Base-by-base conservation (phyloP, 139 green algal species). In the Ettlia oleoabundans region DNA sequence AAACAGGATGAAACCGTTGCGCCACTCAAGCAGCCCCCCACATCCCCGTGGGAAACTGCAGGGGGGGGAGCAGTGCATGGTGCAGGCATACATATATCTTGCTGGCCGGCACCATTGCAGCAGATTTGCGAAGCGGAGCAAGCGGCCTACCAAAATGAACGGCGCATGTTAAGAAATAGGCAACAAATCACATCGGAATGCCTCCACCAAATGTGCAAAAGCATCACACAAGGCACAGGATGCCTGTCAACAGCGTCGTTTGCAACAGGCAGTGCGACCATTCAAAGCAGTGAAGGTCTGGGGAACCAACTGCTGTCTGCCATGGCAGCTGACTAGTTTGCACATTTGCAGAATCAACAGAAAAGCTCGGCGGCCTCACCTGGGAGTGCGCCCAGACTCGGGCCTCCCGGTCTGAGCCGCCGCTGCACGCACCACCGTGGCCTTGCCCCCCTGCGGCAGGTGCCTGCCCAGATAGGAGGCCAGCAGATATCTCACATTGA, bases 1-100 rank as follows among this genome's bases (percentile, higher is more conserved):
- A 52, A 87, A 87, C 10, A 87, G 61, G 30, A 75, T 51, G 71
- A 80, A 84, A 1, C 22, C 43, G 64, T 87, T 87, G 19, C 35
- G 33, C 52, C 68, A 83, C 47, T 87, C 73, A 63, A 87, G 64
- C 43, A 84, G 24, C n/a, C 72, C 75, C 19, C 75, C 51, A 51
- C 72, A 79, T 32, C 82, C 76, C 3, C 76, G 58, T 22, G 82
- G 82, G 82, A 87, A 71, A 51, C 61, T 71, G 75, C 55, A 32
- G 1, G 37, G 30, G 30, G 18, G 65, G 18, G n/a, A 21, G 55
- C 5, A 22, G 63, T 43, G 63, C 32, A 26, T n/a, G 7, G 22
- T 28, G 63, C 55, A n/a, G 55, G 47, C 47, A 58, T 15, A 58
- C 13, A 10, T 58, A 58, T 15, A 58, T 10, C n/a, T n/a, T n/a